A percentile compares a stretch with the other conserved stretches of the same genome.
Conservation (phyloP, 106 monocot genomes). For the Dendrobium huoshanense region DNA sequence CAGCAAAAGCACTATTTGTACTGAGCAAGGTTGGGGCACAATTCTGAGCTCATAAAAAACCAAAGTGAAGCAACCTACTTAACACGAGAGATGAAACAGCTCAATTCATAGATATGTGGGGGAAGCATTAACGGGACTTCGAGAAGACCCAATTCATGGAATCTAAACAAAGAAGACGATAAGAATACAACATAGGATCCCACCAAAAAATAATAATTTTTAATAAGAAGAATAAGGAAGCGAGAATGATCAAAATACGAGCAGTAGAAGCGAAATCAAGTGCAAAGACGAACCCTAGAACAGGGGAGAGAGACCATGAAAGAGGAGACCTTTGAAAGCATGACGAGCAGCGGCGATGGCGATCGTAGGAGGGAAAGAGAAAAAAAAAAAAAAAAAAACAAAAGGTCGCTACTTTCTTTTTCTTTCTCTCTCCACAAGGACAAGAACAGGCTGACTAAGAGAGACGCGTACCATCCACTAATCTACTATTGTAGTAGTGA, state of each 20-base stretch:
- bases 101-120: no score
- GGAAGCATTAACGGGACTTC: no score
- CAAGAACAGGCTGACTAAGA: background rate
- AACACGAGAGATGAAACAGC: background rate
- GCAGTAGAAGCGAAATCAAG: background rate
- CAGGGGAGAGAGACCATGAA: background rate
- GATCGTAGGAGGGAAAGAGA: background rate
- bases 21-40: no score
- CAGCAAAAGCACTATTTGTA: no score
- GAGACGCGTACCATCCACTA: background rate
- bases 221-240: background rate
- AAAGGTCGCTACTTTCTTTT: background rate
- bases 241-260: background rate
- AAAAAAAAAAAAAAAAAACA: background rate
- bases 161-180: background rate
- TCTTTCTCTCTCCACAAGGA: background rate
- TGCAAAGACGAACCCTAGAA: background rate
- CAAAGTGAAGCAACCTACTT: background rate
- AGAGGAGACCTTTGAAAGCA: constrained; percentile 6
- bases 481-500: no score
- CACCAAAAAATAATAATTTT: background rate
- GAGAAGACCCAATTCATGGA: background rate
- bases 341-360: background rate
- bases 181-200: background rate
- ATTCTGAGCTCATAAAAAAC: background rate